Percentiles rank a stretch among this genome's conserved stretches.
phyloP scores from a whole-genome alignment of 2,329 filamentous ascomycete species.

The Fusarium aywerte region DNA sequence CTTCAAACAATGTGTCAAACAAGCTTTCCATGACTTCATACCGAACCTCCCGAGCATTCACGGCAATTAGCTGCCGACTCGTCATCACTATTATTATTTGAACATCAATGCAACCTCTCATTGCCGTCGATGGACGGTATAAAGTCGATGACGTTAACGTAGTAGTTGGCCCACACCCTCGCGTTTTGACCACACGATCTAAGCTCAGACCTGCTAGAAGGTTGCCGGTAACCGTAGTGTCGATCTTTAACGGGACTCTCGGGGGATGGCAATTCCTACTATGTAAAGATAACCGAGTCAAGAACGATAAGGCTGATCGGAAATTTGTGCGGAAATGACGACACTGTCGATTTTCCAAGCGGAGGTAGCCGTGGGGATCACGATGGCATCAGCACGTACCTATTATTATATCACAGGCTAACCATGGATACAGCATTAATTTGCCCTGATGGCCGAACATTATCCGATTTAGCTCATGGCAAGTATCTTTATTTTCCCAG shows the following conservation, averaged over 20 bases:
- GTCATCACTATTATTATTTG: background rate
- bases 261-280: background rate
- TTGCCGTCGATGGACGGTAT: background rate
- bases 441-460: background rate
- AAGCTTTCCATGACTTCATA: slow-evolving; percentile 18
- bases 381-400: background rate
- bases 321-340: slow-evolving; percentile 2
- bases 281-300: background rate
- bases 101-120: background rate
- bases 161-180: slow-evolving; percentile 2
- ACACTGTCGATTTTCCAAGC: background rate
- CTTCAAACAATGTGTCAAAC: background rate
- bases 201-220: background rate
- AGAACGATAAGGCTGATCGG: background rate
- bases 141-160: slow-evolving; percentile 24
- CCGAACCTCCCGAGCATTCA: background rate
- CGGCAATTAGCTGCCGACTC: slow-evolving; percentile 18
- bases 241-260: background rate
- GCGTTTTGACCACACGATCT: background rate
- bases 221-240: slow-evolving; percentile 19
- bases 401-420: background rate
- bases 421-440: background rate
- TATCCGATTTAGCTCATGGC: background rate
- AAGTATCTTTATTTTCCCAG: background rate
- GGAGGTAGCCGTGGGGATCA: background rate